phyloP scores from a whole-genome alignment of 169 alveolate species.

The Plasmodium berghei region DNA sequence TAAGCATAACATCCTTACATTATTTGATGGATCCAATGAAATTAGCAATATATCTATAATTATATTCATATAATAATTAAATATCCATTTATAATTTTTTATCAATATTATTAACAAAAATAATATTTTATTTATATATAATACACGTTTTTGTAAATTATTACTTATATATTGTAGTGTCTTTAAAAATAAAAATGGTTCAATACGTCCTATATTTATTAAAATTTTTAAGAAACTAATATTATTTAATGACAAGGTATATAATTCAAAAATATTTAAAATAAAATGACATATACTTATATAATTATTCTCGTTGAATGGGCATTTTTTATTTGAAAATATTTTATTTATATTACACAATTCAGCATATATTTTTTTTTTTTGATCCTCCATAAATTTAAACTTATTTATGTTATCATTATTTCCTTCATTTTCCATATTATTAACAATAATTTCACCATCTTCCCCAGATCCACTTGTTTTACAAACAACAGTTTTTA shows the following conservation, averaged over 20 bases:
- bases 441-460: background rate
- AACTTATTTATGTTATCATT: background rate
- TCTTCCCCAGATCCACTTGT: background rate
- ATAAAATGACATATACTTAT: conserved; percentile 70
- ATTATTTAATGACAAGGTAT: conserved; percentile 58
- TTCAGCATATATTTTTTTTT: background rate
- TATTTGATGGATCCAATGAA: conserved; percentile 72
- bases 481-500: background rate
- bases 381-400: background rate
- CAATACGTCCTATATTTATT: conserved; percentile 65
- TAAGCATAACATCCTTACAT: conserved; percentile 54
- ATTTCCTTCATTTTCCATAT: background rate
- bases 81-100: conserved; percentile 64
- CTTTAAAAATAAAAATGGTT: conserved; percentile 68
- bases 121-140: conserved; percentile 56
- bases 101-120: conserved; percentile 52
- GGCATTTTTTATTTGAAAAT: background rate
- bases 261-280: conserved; percentile 69
- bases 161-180: conserved; percentile 57
- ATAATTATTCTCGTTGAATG: conserved; percentile 64
- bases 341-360: background rate
- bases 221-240: conserved; percentile 52
- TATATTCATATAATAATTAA: conserved; percentile 42
- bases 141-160: conserved; percentile 50
- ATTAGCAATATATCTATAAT: conserved; percentile 63